These are phyloP conservation scores for Betula pendula DNA, from an alignment of 306 rosid genomes.

Conservation along the genomic window DNA sequence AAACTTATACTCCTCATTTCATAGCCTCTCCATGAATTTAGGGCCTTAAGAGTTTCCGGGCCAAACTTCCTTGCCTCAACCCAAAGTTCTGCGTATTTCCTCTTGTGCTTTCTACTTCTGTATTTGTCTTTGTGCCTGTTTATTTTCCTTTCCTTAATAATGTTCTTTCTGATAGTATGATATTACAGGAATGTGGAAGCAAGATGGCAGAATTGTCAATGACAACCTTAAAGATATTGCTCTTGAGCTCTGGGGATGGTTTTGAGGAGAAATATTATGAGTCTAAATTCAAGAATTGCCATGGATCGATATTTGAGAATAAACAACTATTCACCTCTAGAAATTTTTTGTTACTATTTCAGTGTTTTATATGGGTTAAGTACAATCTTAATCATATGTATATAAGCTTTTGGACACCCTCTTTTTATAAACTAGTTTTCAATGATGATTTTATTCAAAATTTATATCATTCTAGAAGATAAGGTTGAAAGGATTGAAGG, in stretches of 20 bases:
- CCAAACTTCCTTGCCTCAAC: conserved; percentile 79
- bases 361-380: too few species aligned
- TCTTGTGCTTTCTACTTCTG: conserved; percentile 15
- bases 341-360: too few species aligned
- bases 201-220: conserved; percentile 77
- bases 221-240: conserved; percentile 49
- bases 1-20: conserved; percentile 86
- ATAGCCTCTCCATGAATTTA: conserved; percentile 98
- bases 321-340: conserved; percentile 73
- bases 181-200: conserved; percentile 79
- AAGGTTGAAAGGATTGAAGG: too few species aligned
- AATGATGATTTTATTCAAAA: too few species aligned
- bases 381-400: too few species aligned
- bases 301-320: conserved; percentile 86
- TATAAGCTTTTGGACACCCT: too few species aligned
- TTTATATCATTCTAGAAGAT: too few species aligned
- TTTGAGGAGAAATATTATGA: conserved; percentile 52
- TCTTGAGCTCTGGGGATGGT: conserved; percentile 67
- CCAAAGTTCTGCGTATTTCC: conserved; percentile 58
- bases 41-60: conserved; percentile 79
- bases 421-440: too few species aligned
- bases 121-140: too few species aligned
- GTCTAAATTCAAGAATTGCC: conserved; percentile 68
- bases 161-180: conserved; percentile 48
- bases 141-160: conserved; percentile 6